These are phyloP conservation scores for Zymoseptoria ardabiliae DNA, from an alignment of 2,329 filamentous ascomycete genomes.

Conservation along the genomic window DNA sequence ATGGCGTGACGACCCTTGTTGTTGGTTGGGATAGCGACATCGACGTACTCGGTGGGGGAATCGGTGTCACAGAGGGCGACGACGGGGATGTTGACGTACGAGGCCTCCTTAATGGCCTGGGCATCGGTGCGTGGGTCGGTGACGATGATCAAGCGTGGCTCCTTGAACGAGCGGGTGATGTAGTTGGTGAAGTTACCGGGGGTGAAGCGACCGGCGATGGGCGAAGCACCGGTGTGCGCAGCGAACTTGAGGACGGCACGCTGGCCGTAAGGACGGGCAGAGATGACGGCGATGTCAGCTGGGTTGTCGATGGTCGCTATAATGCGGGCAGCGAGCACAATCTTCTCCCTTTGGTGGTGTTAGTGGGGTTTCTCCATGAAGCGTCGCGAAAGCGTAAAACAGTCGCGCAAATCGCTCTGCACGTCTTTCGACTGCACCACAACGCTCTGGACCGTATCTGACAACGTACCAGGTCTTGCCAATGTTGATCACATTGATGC, in stretches of 20 bases:
- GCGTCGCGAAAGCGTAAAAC: background rate
- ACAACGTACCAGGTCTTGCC: conserved; percentile 93
- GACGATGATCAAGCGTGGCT: conserved; percentile 98
- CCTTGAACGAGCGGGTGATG: conserved; percentile 99
- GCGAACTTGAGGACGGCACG: conserved; percentile 99
- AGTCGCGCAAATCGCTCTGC: background rate
- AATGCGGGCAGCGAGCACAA: conserved; percentile 96
- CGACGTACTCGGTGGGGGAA: conserved; percentile 98
- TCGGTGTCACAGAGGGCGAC: conserved; percentile 99
- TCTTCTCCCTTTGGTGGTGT: conserved; percentile 78
- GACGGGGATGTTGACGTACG: conserved; percentile 99
- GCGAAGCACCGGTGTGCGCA: conserved; percentile 91
- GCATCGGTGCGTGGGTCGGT: conserved; percentile 99
- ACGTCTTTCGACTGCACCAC: no score
- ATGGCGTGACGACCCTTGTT: conserved; percentile 99
- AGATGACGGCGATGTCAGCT: conserved; percentile 98
- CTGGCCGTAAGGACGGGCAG: conserved; percentile 98
- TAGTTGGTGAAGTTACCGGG: conserved; percentile 99
- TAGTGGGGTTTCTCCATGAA: conserved; percentile 3
- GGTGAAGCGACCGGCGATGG: conserved; percentile 99
- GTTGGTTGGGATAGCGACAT: conserved; percentile 99
- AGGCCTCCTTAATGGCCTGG: conserved; percentile 99
- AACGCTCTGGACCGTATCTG: background rate
- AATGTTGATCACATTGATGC: conserved; percentile 98
- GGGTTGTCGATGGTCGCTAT: conserved; percentile 99